A percentile compares a stretch with the other conserved stretches of the same genome.
Evolutionary conservation across 1,284 basidiomycete species (phyloP).

Genomic region (Rhodotorula sp.): DNA sequence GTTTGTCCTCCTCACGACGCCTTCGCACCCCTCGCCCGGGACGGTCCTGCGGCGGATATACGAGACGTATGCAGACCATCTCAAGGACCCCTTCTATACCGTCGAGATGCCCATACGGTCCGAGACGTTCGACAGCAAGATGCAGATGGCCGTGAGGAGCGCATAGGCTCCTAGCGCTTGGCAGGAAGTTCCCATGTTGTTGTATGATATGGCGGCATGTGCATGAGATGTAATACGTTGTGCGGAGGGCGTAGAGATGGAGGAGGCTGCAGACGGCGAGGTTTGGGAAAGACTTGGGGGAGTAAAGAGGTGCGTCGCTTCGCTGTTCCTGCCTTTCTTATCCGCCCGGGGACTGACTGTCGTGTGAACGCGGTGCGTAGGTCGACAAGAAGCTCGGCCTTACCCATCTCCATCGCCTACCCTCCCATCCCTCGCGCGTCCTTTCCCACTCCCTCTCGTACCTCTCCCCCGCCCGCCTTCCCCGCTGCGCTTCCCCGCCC

Average conservation of each 20-base stretch:
- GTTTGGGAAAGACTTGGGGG: constrained; percentile 23
- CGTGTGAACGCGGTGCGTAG: background rate
- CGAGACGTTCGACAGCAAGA: constrained; percentile 76
- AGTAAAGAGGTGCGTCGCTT: constrained; percentile 27
- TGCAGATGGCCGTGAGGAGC: constrained; percentile 47
- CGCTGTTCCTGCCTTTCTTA: background rate
- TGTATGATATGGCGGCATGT: no score
- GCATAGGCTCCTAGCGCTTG: no score
- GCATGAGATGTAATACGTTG: no score
- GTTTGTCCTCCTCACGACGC: constrained; percentile 84
- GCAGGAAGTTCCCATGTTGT: no score
- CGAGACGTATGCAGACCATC: constrained; percentile 59
- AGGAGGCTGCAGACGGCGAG: constrained; percentile 18
- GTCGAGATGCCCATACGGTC: constrained; percentile 90
- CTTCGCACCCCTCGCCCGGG: constrained; percentile 62
- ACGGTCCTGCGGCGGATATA: constrained; percentile 45
- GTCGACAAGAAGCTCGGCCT: constrained; percentile 32
- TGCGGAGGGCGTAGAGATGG: constrained; percentile 24
- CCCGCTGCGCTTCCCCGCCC: background rate
- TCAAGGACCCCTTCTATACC: constrained; percentile 98
- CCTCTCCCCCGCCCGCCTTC: background rate
- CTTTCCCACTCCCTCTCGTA: background rate
- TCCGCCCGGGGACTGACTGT: background rate
- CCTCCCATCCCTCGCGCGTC: constrained; percentile 20
- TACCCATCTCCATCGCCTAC: constrained; percentile 23